Evolutionary conservation across 2,329 filamentous ascomycete species (phyloP).

Genomic region (Aspergillus hiratsukae): DNA sequence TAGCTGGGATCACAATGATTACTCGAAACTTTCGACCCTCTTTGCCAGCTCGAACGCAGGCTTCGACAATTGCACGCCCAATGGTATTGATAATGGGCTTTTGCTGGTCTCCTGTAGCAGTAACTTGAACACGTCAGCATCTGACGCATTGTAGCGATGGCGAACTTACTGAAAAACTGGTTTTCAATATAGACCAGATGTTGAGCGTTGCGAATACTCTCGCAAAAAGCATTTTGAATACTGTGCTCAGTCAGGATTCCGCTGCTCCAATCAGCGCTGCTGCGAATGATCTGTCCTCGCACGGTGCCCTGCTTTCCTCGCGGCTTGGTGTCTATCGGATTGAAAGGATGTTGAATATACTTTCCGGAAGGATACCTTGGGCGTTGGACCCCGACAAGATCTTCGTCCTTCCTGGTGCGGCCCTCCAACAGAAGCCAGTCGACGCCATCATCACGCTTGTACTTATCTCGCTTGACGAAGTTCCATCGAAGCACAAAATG

Average conservation of each 20-base stretch:
- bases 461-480: constrained; percentile 94
- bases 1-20: constrained; percentile 83
- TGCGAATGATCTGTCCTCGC: constrained; percentile 80
- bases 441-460: constrained; percentile 79
- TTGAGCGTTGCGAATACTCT: constrained; percentile 79
- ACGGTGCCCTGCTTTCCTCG: constrained; percentile 65
- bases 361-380: constrained; percentile 85
- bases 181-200: constrained; percentile 98
- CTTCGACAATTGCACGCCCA: constrained; percentile 84
- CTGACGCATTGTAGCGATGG: neutral
- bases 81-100: constrained; percentile 82
- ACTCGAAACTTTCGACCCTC: constrained; percentile 84
- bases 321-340: constrained; percentile 63
- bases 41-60: constrained; percentile 73
- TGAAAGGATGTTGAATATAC: constrained; percentile 75
- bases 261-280: constrained; percentile 88
- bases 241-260: constrained; percentile 81
- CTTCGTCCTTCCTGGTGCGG: constrained; percentile 71
- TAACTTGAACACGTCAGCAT: constrained; percentile 48
- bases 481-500: constrained; percentile 96
- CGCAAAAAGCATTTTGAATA: constrained; percentile 78
- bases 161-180: constrained; percentile 78
- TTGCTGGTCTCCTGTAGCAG: constrained; percentile 85
- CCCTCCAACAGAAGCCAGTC: constrained; percentile 82
- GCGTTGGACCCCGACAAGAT: constrained; percentile 80